These are phyloP conservation scores for Hypoxylon rickii DNA, from an alignment of 495 filamentous ascomycete species.

Conservation along the genomic window DNA sequence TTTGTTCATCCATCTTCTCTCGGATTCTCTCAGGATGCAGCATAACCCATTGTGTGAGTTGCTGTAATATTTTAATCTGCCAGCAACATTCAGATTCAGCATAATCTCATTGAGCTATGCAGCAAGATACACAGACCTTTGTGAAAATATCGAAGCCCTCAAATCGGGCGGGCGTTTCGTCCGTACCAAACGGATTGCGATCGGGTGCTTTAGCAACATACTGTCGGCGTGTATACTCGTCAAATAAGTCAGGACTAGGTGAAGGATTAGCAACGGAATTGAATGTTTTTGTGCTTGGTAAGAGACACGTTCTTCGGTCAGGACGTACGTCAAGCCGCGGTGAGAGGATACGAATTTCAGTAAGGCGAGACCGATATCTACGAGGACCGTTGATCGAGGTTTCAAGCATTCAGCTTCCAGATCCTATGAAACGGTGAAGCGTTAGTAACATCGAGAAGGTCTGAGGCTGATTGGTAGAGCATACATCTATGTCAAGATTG, in stretches of 20 bases:
- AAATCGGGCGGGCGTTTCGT: conserved; percentile 73
- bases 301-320: not conserved
- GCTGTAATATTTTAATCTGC: conserved; percentile 81
- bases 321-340: conserved; percentile 81
- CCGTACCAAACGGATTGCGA: conserved; percentile 84
- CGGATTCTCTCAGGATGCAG: conserved; percentile 82
- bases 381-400: conserved; percentile 71
- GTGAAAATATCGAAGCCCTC: conserved; percentile 79
- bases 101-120: not conserved
- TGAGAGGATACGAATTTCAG: conserved; percentile 95
- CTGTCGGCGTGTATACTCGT: conserved; percentile 91
- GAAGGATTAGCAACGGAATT: conserved; percentile 25
- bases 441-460: not conserved
- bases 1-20: conserved; percentile 82
- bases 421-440: conserved; percentile 60
- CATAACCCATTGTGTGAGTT: conserved; percentile 89
- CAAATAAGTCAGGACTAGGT: conserved; percentile 79
- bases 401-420: conserved; percentile 87
- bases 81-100: conserved; percentile 8
- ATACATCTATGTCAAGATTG: conserved; percentile 82
- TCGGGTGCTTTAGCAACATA: conserved; percentile 80
- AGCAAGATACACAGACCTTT: conserved; percentile 60
- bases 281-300: too few species aligned
- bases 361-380: conserved; percentile 83
- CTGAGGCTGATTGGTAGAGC: conserved; percentile 25